Base-by-base conservation (phyloP, 2,329 filamentous ascomycete species). In the Hypoxylon sp. region DNA sequence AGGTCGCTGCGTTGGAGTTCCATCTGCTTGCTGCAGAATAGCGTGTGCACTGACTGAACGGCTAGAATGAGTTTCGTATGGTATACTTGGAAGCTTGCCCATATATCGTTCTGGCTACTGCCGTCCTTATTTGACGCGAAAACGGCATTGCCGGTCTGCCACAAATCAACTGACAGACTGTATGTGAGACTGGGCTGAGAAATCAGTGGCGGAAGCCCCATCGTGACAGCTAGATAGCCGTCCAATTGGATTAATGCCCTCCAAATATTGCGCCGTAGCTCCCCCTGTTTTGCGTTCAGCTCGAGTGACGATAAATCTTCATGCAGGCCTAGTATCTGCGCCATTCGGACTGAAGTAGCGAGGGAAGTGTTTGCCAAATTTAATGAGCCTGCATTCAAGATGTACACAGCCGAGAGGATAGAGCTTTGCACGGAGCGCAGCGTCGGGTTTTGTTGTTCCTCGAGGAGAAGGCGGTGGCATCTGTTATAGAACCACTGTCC, bases 271-370 rank as follows among this genome's bases (percentile, higher is more conserved):
- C 19, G 49, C 43, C 28, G 48, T 13, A 59, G 48, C 13, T 50
- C 37, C 22, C 41, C 39, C 28, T 53, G 37, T 20, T 41, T 52
- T 5, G 48, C 26, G 30, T 22, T 32, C 7, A 19, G 46, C 19
- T 43, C 22, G 6, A 51, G 50, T 26, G n/a, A 53, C 13, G 48
- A 22, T 11, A 20, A 19, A 10, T 30, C 30, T 59, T 59, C 48
- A 39, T 59, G 56, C 8, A 59, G 26, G 19, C 56, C 47, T n/a
- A 59, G 43, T 19, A 59, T 59, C 30, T 59, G 56, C n/a, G 56
- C 56, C 48, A 59, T 59, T 3, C 56, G 41, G 15, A 59, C 41
- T 7, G 28, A 41, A 6, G 30, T 34, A 6, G 56, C 56, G 6
- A 59, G 56, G 6, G 56, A 41, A 13, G 48, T 53, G 17, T 52